Evolutionary conservation across 305 asterid genomes (phyloP).

Genomic region (Fraxinus sp.): DNA sequence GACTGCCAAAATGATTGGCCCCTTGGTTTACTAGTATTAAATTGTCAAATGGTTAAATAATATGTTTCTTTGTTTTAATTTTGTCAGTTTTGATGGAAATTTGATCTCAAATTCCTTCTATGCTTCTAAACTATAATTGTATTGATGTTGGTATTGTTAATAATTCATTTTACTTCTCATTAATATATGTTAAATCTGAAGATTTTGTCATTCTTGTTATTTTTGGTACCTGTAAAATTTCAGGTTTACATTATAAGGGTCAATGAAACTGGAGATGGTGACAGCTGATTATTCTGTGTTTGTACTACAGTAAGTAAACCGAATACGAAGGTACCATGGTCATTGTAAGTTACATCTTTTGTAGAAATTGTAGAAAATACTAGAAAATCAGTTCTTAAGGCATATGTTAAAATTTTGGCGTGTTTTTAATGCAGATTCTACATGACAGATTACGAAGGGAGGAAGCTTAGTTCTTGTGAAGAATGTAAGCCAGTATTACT

Average conservation of each 20-base stretch:
- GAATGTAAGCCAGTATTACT: background rate
- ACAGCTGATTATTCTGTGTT: background rate
- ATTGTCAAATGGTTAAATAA: background rate
- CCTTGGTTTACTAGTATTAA: background rate
- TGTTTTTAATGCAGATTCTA: background rate
- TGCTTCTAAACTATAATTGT: background rate
- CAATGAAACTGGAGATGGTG: slow-evolving; percentile 41
- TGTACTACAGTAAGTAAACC: background rate
- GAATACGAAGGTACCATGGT: background rate
- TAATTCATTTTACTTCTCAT: background rate
- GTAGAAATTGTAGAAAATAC: background rate
- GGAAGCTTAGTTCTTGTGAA: background rate
- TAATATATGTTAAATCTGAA: background rate
- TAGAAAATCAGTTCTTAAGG: background rate
- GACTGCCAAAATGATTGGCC: background rate
- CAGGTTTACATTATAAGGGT: slow-evolving; percentile 72
- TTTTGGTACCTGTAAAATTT: background rate
- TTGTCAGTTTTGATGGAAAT: background rate
- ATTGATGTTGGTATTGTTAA: background rate
- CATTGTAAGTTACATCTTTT: background rate
- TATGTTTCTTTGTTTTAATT: background rate
- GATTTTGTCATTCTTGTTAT: background rate
- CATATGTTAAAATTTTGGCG: background rate
- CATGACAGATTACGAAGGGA: background rate
- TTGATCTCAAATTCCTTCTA: background rate